phyloP scores from a whole-genome alignment of 1,284 basidiomycete genomes.

The Agaricales sp. region DNA sequence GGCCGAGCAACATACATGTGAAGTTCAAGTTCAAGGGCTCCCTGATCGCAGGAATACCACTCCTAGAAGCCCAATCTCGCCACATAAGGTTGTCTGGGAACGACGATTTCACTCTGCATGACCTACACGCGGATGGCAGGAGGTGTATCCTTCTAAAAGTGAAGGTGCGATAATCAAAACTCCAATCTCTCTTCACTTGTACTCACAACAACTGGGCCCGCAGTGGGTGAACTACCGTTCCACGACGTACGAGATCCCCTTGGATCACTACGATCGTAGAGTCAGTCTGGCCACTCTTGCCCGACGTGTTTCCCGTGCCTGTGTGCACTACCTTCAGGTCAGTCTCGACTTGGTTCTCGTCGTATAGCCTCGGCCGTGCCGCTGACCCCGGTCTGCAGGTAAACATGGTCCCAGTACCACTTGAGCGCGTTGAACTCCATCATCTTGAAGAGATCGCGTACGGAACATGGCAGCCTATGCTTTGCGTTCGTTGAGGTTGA shows the following conservation, averaged over 20 bases:
- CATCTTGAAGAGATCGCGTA: slow-evolving; percentile 59
- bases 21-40: slow-evolving; percentile 68
- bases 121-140: slow-evolving; percentile 49
- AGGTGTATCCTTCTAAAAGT: slow-evolving; percentile 53
- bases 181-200: slow-evolving; percentile 2
- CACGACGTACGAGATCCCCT: slow-evolving; percentile 65
- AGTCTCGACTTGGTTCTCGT: slow-evolving; percentile 10
- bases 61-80: slow-evolving; percentile 60
- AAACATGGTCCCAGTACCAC: slow-evolving; percentile 55
- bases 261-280: slow-evolving; percentile 55
- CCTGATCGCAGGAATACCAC: slow-evolving; percentile 51
- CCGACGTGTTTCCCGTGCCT: slow-evolving; percentile 57
- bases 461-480: slow-evolving; percentile 62
- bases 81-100: slow-evolving; percentile 44
- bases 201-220: slow-evolving; percentile 2
- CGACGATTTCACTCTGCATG: slow-evolving; percentile 48
- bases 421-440: slow-evolving; percentile 61
- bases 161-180: slow-evolving; percentile 29
- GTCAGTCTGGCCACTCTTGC: slow-evolving; percentile 58
- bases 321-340: slow-evolving; percentile 68
- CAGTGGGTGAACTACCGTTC: slow-evolving; percentile 66
- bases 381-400: slow-evolving; percentile 24
- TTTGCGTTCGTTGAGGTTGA: slow-evolving; percentile 33
- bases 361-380: slow-evolving; percentile 9
- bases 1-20: slow-evolving; percentile 37